Percentiles rank a stretch among this genome's conserved stretches.
Evolutionary conservation across 2,329 filamentous ascomycete species (phyloP).

Genomic region (Claviceps capensis): DNA sequence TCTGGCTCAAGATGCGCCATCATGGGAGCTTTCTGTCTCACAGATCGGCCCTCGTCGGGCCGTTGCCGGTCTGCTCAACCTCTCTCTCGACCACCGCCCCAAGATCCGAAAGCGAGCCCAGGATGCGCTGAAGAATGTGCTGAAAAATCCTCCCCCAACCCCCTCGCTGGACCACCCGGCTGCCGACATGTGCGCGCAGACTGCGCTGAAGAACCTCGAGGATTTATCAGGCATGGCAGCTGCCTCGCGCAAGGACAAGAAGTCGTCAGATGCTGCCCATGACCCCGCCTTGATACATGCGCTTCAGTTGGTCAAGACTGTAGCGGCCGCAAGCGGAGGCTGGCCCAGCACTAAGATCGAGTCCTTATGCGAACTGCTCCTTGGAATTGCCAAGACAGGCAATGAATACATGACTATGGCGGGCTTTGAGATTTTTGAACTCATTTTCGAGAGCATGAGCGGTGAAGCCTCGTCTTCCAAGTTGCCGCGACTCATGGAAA

Average conservation of each 20-base stretch:
- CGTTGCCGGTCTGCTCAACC: slow-evolving; percentile 69
- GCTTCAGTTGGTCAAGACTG: slow-evolving; percentile 79
- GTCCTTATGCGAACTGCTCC: slow-evolving; percentile 72
- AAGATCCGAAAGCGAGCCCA: slow-evolving; percentile 92
- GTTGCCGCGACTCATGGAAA: slow-evolving; percentile 75
- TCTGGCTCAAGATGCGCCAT: slow-evolving; percentile 70
- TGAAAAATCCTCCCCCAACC: slow-evolving; percentile 76
- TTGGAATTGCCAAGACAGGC: slow-evolving; percentile 77
- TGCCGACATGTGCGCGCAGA: slow-evolving; percentile 91
- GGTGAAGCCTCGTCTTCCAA: slow-evolving; percentile 82
- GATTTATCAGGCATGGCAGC: slow-evolving; percentile 54
- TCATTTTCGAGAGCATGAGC: slow-evolving; percentile 86
- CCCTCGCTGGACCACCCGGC: slow-evolving; percentile 90
- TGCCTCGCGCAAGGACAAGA: slow-evolving; percentile 47
- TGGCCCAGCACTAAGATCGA: slow-evolving; percentile 98
- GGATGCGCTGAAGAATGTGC: slow-evolving; percentile 71
- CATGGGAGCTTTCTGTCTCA: slow-evolving; percentile 76
- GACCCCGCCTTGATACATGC: slow-evolving; percentile 84
- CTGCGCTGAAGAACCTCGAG: slow-evolving; percentile 65
- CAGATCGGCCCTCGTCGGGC: slow-evolving; percentile 79
- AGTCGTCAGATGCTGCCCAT: slow-evolving; percentile 48
- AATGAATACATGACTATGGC: slow-evolving; percentile 96
- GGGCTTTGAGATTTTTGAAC: slow-evolving; percentile 92
- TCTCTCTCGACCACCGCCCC: slow-evolving; percentile 75
- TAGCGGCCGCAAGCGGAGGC: slow-evolving; percentile 74